phyloP scores from a whole-genome alignment of 208 protist genomes.

The Trypanosoma cruzi region DNA sequence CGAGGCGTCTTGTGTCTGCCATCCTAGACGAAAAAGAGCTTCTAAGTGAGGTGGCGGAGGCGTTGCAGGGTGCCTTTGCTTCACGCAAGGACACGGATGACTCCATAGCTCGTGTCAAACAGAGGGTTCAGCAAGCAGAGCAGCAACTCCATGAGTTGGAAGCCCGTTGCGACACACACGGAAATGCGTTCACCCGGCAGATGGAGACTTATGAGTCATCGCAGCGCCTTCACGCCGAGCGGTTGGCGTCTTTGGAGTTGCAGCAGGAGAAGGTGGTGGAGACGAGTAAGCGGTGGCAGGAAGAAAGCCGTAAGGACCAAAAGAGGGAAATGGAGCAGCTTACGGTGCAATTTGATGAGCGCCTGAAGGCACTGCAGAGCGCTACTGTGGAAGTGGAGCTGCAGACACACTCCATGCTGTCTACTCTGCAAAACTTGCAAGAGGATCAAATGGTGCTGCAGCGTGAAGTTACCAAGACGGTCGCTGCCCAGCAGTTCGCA shows the following conservation, averaged over 20 bases:
- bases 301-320: constrained; percentile 4
- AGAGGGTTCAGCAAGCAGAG: constrained; percentile 9
- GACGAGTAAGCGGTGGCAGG: neutral
- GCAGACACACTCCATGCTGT: constrained; percentile 17
- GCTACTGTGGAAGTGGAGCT: neutral
- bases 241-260: neutral
- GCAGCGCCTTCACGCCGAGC: constrained; percentile 8
- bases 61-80: constrained; percentile 9
- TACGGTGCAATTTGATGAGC: constrained; percentile 7
- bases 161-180: neutral
- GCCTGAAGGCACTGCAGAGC: neutral
- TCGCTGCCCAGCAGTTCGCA: neutral
- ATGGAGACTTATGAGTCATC: neutral
- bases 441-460: constrained; percentile 10
- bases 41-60: neutral
- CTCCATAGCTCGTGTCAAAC: neutral
- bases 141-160: neutral
- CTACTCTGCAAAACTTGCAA: constrained; percentile 11
- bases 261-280: neutral
- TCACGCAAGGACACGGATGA: neutral
- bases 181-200: neutral
- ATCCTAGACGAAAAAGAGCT: constrained; percentile 8
- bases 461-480: constrained; percentile 10
- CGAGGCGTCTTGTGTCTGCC: constrained; percentile 3
- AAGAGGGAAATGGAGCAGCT: constrained; percentile 1